Percentiles rank a stretch among this genome's conserved stretches.
These are phyloP conservation scores for Rhodotorula sphaerocarpa DNA, from an alignment of 768 basidiomycete genomes.

Conservation along the genomic window DNA sequence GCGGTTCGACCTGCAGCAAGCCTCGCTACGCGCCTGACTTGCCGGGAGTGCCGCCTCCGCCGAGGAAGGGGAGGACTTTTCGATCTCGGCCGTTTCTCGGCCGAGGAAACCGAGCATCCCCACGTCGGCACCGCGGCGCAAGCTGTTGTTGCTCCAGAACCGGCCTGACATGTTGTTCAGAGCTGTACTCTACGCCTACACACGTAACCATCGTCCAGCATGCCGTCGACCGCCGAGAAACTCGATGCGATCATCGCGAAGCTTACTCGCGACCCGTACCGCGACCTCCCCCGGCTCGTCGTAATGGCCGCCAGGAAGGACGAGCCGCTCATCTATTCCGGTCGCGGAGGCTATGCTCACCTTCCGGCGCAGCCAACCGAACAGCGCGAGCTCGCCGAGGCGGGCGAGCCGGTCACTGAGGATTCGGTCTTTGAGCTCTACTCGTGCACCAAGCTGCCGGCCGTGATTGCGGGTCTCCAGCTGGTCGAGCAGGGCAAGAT, in stretches of 20 bases:
- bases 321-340: background rate
- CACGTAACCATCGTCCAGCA: too few species aligned
- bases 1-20: too few species aligned
- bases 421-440: slow-evolving; percentile 3
- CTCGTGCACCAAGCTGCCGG: slow-evolving; percentile 24
- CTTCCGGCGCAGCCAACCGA: background rate
- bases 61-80: too few species aligned
- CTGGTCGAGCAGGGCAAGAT: slow-evolving; percentile 40
- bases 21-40: too few species aligned
- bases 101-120: too few species aligned
- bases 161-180: too few species aligned
- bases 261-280: background rate
- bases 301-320: background rate
- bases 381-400: background rate
- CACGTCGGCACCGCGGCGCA: too few species aligned
- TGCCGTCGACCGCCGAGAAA: background rate
- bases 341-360: background rate
- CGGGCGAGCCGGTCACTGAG: background rate
- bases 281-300: background rate
- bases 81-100: too few species aligned
- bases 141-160: too few species aligned
- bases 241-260: background rate
- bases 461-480: slow-evolving; percentile 39
- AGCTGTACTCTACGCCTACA: too few species aligned
- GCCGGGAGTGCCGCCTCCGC: too few species aligned